These are phyloP conservation scores for Barbatosphaeria neglecta DNA, from an alignment of 495 filamentous ascomycete genomes.

Conservation along the genomic window DNA sequence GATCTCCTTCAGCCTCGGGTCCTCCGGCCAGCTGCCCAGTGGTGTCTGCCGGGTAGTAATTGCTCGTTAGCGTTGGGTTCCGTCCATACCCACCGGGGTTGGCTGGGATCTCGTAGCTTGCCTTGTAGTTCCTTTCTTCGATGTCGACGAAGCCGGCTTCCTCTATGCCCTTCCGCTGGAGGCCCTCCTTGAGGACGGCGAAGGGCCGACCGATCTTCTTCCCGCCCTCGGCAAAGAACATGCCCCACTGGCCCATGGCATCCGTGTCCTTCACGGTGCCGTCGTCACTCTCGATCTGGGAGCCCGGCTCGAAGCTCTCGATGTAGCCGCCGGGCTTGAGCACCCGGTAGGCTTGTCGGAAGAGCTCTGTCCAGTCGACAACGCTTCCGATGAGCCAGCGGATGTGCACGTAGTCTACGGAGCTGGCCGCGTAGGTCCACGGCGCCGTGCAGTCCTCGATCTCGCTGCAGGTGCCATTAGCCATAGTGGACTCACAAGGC, in stretches of 20 bases:
- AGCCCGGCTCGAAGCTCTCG: conserved; percentile 38
- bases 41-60: conserved; percentile 20
- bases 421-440: conserved; percentile 39
- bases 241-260: conserved; percentile 31
- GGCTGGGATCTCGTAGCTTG: conserved; percentile 5
- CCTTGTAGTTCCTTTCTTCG: conserved; percentile 25
- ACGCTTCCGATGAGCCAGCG: conserved; percentile 45
- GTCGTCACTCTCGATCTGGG: conserved; percentile 35
- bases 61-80: neutral
- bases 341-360: conserved; percentile 19
- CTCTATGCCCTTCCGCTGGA: conserved; percentile 19
- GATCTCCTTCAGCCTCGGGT: conserved; percentile 36
- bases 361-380: conserved; percentile 41
- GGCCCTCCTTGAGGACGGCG: conserved; percentile 24
- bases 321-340: conserved; percentile 31
- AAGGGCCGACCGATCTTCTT: conserved; percentile 35
- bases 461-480: conserved; percentile 15
- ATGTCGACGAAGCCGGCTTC: conserved; percentile 29
- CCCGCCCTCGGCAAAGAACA: conserved; percentile 31
- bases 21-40: conserved; percentile 38
- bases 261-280: conserved; percentile 31
- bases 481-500: neutral
- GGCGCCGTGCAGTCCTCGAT: conserved; percentile 42
- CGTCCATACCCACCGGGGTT: neutral
- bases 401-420: conserved; percentile 57